A percentile compares a stretch with the other conserved stretches of the same genome.
phyloP scores from a whole-genome alignment of 805 yeast genomes.

The Grigorovia jiainica region DNA sequence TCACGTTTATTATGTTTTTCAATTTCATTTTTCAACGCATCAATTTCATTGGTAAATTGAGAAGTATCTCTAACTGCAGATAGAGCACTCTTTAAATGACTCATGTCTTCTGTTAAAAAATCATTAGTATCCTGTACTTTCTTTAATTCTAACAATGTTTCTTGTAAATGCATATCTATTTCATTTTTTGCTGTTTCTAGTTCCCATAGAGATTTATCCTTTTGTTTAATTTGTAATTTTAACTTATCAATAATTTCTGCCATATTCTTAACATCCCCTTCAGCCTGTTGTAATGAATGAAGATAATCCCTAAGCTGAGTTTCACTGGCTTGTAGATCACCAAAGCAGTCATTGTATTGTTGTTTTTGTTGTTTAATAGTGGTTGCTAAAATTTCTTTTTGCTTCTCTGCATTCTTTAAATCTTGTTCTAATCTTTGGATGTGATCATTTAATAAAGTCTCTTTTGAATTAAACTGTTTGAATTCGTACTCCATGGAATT shows the following conservation, averaged over 20 bases:
- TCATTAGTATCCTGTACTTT: slow-evolving; percentile 40
- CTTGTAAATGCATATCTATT: slow-evolving; percentile 48
- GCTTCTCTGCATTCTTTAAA: slow-evolving; percentile 46
- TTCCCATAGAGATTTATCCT: slow-evolving; percentile 49
- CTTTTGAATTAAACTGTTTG: slow-evolving; percentile 32
- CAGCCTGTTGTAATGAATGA: slow-evolving; percentile 36
- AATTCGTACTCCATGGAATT: slow-evolving; percentile 36
- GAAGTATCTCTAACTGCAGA: slow-evolving; percentile 34
- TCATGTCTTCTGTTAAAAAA: slow-evolving; percentile 46
- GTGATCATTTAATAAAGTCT: slow-evolving; percentile 30
- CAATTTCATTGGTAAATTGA: slow-evolving; percentile 42
- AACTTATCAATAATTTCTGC: slow-evolving; percentile 46
- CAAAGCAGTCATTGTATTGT: slow-evolving; percentile 65
- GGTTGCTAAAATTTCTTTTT: slow-evolving; percentile 45
- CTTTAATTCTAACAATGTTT: slow-evolving; percentile 43
- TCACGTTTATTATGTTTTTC: slow-evolving; percentile 51
- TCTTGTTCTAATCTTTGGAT: slow-evolving; percentile 42
- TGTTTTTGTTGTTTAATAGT: slow-evolving; percentile 53
- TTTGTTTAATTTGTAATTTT: slow-evolving; percentile 39
- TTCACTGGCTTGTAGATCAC: slow-evolving; percentile 71
- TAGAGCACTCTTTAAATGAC: slow-evolving; percentile 40
- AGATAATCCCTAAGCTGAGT: slow-evolving; percentile 49
- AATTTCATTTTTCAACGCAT: slow-evolving; percentile 44
- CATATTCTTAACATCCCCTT: slow-evolving; percentile 44
- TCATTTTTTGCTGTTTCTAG: slow-evolving; percentile 40